phyloP scores from a whole-genome alignment of 768 basidiomycete species.

The Clavaria fumosa region DNA sequence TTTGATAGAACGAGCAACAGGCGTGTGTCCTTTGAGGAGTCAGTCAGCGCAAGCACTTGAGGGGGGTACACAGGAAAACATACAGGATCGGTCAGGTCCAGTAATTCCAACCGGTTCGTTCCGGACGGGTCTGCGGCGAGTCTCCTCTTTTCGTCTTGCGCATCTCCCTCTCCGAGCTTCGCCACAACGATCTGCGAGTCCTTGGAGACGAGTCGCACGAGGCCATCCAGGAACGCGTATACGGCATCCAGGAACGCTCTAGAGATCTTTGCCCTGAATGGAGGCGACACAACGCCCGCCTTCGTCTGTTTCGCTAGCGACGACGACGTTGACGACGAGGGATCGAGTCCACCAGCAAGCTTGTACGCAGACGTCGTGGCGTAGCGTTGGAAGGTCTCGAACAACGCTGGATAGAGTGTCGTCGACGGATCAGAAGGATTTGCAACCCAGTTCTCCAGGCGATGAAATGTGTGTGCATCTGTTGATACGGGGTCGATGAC shows the following conservation, averaged over 20 bases:
- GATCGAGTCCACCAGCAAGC: conserved; percentile 63
- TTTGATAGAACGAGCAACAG: conserved; percentile 84
- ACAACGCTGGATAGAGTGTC: conserved; percentile 60
- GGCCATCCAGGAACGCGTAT: conserved; percentile 76
- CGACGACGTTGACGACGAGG: conserved; percentile 27
- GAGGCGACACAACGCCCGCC: conserved; percentile 44
- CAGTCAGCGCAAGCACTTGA: conserved; percentile 3
- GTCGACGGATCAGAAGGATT: conserved; percentile 46
- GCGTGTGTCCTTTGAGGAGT: conserved; percentile 52
- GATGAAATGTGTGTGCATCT: conserved; percentile 77
- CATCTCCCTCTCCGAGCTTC: conserved; percentile 17
- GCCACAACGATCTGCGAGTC: conserved; percentile 30
- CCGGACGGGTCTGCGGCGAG: no score
- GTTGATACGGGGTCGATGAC: no score
- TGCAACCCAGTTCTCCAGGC: conserved; percentile 75
- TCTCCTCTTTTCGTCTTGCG: no score
- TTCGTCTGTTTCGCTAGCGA: conserved; percentile 36
- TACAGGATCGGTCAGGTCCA: conserved; percentile 52
- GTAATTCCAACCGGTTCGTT: conserved; percentile 37
- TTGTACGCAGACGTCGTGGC: conserved; percentile 63
- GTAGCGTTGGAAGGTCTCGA: conserved; percentile 72
- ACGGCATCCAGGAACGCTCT: conserved; percentile 76
- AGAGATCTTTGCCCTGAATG: conserved; percentile 59
- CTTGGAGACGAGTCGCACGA: conserved; percentile 65
- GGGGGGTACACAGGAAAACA: conserved; percentile 14